A percentile compares a stretch with the other conserved stretches of the same genome.
Evolutionary conservation across 1,284 basidiomycete genomes (phyloP).

Genomic region (Boletus smithii): DNA sequence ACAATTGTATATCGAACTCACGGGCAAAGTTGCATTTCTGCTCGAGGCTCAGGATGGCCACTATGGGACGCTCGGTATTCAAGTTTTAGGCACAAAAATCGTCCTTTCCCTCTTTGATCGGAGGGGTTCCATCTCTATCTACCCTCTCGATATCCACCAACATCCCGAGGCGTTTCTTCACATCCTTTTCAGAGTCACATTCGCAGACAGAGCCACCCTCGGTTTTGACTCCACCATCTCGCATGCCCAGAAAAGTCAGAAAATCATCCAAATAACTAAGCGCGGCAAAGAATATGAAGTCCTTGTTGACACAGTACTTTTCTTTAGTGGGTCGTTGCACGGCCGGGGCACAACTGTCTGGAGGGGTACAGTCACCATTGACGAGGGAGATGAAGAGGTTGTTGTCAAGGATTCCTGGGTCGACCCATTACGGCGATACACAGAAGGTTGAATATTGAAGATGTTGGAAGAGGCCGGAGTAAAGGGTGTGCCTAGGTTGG

Average conservation of each 20-base stretch:
- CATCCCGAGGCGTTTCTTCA: not conserved
- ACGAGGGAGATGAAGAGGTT: not conserved
- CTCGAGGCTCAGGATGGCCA: constrained; percentile 1
- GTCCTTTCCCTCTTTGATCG: constrained; percentile 1
- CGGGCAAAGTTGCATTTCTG: not conserved
- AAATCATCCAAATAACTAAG: not conserved
- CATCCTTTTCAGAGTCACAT: constrained; percentile 1
- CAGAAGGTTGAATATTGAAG: constrained; percentile 4
- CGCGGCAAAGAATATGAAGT: not conserved
- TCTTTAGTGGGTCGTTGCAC: constrained; percentile 1
- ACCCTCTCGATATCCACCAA: not conserved
- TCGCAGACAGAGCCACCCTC: not conserved
- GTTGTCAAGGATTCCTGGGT: constrained; percentile 7
- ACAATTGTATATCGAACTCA: constrained; percentile 2
- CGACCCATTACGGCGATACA: not conserved
- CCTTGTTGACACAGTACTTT: not conserved
- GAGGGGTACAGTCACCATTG: not conserved
- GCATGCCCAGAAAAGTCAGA: not conserved
- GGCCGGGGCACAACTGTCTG: constrained; percentile 1
- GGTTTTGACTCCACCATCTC: not conserved
- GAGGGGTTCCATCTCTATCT: constrained; percentile 1
- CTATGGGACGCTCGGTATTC: not conserved
- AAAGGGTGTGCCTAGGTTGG: not conserved
- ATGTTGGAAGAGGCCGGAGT: not conserved
- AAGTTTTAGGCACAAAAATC: not conserved